These are phyloP conservation scores for Cladosporium colombiae DNA, from an alignment of 2,329 filamentous ascomycete genomes.

Conservation along the genomic window DNA sequence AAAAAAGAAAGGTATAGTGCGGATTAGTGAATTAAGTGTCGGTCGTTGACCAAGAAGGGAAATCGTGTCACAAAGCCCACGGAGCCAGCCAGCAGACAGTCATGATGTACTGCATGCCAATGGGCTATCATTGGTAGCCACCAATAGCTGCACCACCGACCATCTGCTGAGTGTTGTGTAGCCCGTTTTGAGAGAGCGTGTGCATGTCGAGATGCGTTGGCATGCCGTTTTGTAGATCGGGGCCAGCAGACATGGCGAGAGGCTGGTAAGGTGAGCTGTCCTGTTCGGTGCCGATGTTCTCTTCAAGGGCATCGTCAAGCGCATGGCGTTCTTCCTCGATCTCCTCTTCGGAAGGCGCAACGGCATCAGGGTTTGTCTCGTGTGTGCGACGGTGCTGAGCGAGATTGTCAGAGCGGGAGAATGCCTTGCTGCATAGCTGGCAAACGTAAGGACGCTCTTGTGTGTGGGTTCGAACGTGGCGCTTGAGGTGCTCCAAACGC, in stretches of 20 bases:
- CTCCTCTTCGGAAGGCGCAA: conserved; percentile 74
- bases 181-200: conserved; percentile 36
- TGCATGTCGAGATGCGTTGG: conserved; percentile 38
- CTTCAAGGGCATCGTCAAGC: conserved; percentile 70
- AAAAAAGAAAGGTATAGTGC: conserved; percentile 12
- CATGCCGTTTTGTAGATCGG: conserved; percentile 37
- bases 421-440: conserved; percentile 97
- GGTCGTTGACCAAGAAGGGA: not conserved
- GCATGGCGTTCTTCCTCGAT: conserved; percentile 87
- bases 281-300: conserved; percentile 49
- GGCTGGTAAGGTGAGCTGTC: conserved; percentile 30
- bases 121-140: conserved; percentile 40
- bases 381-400: conserved; percentile 88
- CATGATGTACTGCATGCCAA: conserved; percentile 4
- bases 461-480: conserved; percentile 98
- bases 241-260: conserved; percentile 33
- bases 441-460: conserved; percentile 99
- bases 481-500: conserved; percentile 97
- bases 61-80: conserved; percentile 1
- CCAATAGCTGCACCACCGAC: conserved; percentile 40
- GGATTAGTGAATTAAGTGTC: conserved; percentile 3
- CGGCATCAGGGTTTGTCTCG: conserved; percentile 67
- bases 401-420: conserved; percentile 97
- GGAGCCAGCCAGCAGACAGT: conserved; percentile 19
- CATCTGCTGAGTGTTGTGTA: conserved; percentile 46